phyloP scores from a whole-genome alignment of 176 grass and related monocot species.

The Thalia dealbata region DNA sequence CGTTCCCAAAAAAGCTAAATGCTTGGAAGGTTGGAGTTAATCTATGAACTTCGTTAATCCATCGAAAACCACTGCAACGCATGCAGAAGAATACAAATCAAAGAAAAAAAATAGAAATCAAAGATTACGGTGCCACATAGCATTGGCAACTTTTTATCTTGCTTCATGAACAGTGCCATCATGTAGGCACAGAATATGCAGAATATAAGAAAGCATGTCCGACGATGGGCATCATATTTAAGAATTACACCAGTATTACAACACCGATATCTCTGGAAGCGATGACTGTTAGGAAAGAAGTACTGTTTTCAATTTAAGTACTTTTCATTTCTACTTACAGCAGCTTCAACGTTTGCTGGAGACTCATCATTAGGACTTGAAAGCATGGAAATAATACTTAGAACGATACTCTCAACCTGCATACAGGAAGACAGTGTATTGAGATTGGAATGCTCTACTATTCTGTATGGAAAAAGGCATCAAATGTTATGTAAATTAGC shows the following conservation, averaged over 20 bases:
- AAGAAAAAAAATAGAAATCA: not conserved
- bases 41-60: too few species aligned
- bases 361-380: constrained; percentile 17
- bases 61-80: too few species aligned
- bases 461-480: not conserved
- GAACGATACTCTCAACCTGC: constrained; percentile 16
- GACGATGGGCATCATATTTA: too few species aligned
- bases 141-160: too few species aligned
- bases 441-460: not conserved
- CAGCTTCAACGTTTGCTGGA: constrained; percentile 16
- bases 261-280: not conserved
- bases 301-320: not conserved
- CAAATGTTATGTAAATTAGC: not conserved
- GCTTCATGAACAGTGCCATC: too few species aligned
- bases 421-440: not conserved
- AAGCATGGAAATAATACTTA: constrained; percentile 18
- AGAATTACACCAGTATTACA: too few species aligned
- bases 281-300: not conserved
- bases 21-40: too few species aligned
- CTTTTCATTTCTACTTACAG: not conserved
- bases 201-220: too few species aligned
- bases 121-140: too few species aligned
- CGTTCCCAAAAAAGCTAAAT: too few species aligned
- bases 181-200: too few species aligned
- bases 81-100: not conserved